Base-by-base conservation (phyloP, 305 asterid species). In the Solanum aculeatissimum region DNA sequence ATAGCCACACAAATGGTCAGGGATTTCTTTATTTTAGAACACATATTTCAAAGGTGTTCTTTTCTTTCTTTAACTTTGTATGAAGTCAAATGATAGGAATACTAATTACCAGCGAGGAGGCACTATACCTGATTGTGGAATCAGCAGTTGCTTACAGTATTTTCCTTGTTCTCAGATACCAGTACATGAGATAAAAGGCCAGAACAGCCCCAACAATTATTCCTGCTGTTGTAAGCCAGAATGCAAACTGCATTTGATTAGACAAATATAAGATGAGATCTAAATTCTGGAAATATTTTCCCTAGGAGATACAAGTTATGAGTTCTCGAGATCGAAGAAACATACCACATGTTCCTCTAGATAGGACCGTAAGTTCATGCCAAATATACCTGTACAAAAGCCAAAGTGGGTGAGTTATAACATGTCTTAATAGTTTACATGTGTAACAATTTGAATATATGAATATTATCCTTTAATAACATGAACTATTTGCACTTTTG, bases 321-420 rank as follows among this genome's bases (percentile, higher is more conserved):
- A 57, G 53, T 8, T 51, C 35, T 69, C 78, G 35, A 83, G 84
- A 82, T 2, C 51, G 0, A 75, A 72, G 87, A 79, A 85, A 74
- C 89, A 57, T 90, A 95, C 99, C 95, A 91, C 90, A 54, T 92
- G 93, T 88, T 97, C 99, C 92, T 97, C 99, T 43, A 97, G 98
- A 89, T 93, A 97, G 54, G 99, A 97, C 91, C 90, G 91, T 91
- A 97, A 89, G 94, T 97, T 97, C 99, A 97, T 97, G 87, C 99
- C 99, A 81, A 97, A 97, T 89, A 97, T 97, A 85, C 99, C 99
- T 97, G 96, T 60, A 88, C 54, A 83, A 79, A 86, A 78, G 83
- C 83, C 65, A 53, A 53, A 16, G 18, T 21, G 21, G 78, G 77
- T 32, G 5, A 38, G 35, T 21, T 58, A n/a, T 29, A 45, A 74